These are phyloP conservation scores for Corniculantispora saksenae DNA, from an alignment of 2,329 filamentous ascomycete species.

Conservation along the genomic window DNA sequence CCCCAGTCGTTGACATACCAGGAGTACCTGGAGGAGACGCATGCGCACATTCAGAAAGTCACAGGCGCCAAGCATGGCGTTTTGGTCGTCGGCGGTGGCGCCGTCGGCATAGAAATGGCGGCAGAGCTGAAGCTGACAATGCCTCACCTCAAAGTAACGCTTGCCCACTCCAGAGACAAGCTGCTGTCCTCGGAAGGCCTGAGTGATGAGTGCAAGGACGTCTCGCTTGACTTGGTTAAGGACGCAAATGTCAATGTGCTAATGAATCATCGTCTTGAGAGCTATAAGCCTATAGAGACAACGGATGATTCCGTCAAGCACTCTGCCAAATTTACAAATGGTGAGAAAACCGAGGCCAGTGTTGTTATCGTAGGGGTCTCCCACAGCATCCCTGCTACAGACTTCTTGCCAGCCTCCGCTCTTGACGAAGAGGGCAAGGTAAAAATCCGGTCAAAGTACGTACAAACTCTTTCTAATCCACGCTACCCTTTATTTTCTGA, in stretches of 20 bases:
- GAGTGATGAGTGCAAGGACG: conserved; percentile 67
- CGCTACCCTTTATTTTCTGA: no score
- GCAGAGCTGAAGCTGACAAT: conserved; percentile 71
- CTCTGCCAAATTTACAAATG: conserved; percentile 60
- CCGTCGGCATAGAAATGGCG: conserved; percentile 81
- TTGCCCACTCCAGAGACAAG: conserved; percentile 70
- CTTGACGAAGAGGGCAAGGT: conserved; percentile 67
- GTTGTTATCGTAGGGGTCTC: conserved; percentile 71
- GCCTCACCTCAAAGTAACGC: conserved; percentile 64
- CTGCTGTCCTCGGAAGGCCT: conserved; percentile 74
- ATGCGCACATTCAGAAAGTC: conserved; percentile 58
- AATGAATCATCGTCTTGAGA: conserved; percentile 59
- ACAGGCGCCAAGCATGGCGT: conserved; percentile 56
- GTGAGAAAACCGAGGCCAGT: conserved; percentile 59
- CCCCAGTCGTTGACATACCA: conserved; percentile 64
- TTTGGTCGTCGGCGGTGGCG: conserved; percentile 72
- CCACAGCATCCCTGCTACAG: conserved; percentile 60
- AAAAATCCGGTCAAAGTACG: conserved; percentile 52
- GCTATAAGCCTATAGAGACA: conserved; percentile 46
- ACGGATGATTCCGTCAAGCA: conserved; percentile 42
- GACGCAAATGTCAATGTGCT: conserved; percentile 67
- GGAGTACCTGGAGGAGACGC: conserved; percentile 63
- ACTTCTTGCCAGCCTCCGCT: conserved; percentile 58
- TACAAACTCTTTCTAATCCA: neutral
- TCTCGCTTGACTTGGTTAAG: conserved; percentile 56